Percentiles rank a stretch among this genome's conserved stretches.
Evolutionary conservation across 2,329 filamentous ascomycete species (phyloP).

Genomic region (Aspergillus pseudoviridinutans): DNA sequence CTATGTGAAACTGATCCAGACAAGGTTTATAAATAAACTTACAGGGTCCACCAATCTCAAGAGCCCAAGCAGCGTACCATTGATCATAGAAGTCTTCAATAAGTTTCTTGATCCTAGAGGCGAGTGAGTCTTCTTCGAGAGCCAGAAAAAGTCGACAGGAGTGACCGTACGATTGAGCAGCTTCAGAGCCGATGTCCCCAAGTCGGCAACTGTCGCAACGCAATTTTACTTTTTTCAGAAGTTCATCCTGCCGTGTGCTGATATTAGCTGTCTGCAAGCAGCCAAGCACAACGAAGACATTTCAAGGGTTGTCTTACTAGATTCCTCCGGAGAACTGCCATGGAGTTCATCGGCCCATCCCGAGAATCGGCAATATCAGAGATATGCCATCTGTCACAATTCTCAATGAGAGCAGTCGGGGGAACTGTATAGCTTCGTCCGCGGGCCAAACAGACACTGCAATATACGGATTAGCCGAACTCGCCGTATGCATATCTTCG

Average conservation of each 20-base stretch:
- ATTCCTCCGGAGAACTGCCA: constrained; percentile 65
- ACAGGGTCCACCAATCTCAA: constrained; percentile 53
- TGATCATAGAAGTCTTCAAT: constrained; percentile 64
- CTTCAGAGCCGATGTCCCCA: constrained; percentile 28
- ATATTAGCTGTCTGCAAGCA: constrained; percentile 3
- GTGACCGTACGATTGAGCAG: constrained; percentile 29
- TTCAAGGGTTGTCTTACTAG: constrained; percentile 45
- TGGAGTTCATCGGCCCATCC: constrained; percentile 68
- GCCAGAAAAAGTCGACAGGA: background rate
- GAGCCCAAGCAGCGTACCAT: constrained; percentile 62
- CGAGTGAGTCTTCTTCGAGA: constrained; percentile 3
- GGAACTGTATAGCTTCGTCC: constrained; percentile 67
- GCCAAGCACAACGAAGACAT: background rate
- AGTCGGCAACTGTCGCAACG: constrained; percentile 35
- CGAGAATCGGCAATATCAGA: constrained; percentile 61
- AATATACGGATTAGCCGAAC: background rate
- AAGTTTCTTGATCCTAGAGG: constrained; percentile 49
- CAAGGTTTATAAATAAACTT: constrained; percentile 13
- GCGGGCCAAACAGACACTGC: constrained; percentile 63
- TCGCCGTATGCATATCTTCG: background rate
- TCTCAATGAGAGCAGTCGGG: constrained; percentile 60
- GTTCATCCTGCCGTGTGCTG: constrained; percentile 22
- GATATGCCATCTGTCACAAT: constrained; percentile 67
- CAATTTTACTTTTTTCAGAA: constrained; percentile 31
- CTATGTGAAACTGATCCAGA: background rate